Evolutionary conservation across 163 green algal genomes (phyloP).

Genomic region (Smithsoniella earleae): DNA sequence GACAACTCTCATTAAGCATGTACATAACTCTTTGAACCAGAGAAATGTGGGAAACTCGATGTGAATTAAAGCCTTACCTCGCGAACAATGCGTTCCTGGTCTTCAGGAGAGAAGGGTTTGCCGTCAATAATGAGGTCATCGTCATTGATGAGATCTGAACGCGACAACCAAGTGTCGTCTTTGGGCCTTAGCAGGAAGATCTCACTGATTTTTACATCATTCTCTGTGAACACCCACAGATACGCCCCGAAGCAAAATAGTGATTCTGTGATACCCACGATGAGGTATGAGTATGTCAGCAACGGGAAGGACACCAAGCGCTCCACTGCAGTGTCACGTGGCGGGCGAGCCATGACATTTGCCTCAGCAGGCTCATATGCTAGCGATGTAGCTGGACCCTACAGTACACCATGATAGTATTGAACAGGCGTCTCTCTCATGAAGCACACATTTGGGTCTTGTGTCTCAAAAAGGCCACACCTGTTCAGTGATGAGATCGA

Average conservation of each 20-base stretch:
- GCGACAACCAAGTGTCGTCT: constrained; percentile 20
- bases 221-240: constrained; percentile 19
- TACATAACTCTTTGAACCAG: no score
- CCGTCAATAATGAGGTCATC: background rate
- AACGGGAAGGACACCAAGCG: constrained; percentile 59
- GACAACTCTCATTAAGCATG: constrained; percentile 17
- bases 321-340: constrained; percentile 59
- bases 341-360: constrained; percentile 69
- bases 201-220: background rate
- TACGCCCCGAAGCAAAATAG: constrained; percentile 20
- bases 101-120: background rate
- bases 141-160: background rate
- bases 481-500: constrained; percentile 58
- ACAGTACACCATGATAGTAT: background rate
- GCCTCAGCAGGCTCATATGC: constrained; percentile 72
- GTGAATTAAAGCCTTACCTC: constrained; percentile 9
- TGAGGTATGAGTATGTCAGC: constrained; percentile 74
- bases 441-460: background rate
- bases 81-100: constrained; percentile 15
- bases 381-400: constrained; percentile 69
- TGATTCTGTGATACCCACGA: constrained; percentile 48
- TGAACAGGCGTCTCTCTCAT: no score
- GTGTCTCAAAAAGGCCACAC: background rate
- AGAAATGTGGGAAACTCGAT: no score
- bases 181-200: constrained; percentile 27